Percentiles rank a stretch among this genome's conserved stretches.
phyloP scores from a whole-genome alignment of 1,284 basidiomycete species.

The Chalciporus sp. region DNA sequence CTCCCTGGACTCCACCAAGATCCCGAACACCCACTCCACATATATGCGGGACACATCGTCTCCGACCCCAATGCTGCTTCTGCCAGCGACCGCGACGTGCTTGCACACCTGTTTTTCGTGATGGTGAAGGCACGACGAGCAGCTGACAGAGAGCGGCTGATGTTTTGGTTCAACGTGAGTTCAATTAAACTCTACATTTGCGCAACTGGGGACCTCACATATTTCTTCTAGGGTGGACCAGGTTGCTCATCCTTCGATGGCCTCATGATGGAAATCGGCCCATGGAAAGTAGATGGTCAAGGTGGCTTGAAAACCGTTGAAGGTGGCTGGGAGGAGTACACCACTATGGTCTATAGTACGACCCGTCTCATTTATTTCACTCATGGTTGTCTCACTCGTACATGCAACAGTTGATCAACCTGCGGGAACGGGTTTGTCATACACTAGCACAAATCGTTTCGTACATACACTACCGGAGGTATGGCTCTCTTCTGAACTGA shows the following conservation, averaged over 20 bases:
- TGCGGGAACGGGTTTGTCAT: conserved; percentile 93
- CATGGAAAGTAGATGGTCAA: conserved; percentile 83
- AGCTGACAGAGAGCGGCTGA: conserved; percentile 85
- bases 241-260: conserved; percentile 98
- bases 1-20: conserved; percentile 80
- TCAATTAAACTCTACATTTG: not conserved
- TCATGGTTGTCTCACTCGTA: conserved; percentile 7
- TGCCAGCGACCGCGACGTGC: conserved; percentile 56
- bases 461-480: conserved; percentile 81
- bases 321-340: conserved; percentile 98
- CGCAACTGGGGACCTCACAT: not conserved
- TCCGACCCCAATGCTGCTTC: conserved; percentile 70
- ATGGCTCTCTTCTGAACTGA: conserved; percentile 14
- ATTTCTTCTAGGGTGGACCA: conserved; percentile 73
- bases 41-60: conserved; percentile 82
- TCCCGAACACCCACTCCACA: conserved; percentile 66
- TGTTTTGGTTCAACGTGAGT: conserved; percentile 96
- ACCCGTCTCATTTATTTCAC: conserved; percentile 14
- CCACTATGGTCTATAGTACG: conserved; percentile 92
- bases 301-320: conserved; percentile 79
- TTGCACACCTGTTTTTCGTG: conserved; percentile 87
- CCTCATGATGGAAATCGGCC: conserved; percentile 97
- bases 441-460: conserved; percentile 84
- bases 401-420: conserved; percentile 82
- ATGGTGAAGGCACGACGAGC: conserved; percentile 85